Percentiles rank a stretch among this genome's conserved stretches.
These are phyloP conservation scores for Cicer arietinum DNA, from an alignment of 306 rosid genomes.

Conservation along the genomic window DNA sequence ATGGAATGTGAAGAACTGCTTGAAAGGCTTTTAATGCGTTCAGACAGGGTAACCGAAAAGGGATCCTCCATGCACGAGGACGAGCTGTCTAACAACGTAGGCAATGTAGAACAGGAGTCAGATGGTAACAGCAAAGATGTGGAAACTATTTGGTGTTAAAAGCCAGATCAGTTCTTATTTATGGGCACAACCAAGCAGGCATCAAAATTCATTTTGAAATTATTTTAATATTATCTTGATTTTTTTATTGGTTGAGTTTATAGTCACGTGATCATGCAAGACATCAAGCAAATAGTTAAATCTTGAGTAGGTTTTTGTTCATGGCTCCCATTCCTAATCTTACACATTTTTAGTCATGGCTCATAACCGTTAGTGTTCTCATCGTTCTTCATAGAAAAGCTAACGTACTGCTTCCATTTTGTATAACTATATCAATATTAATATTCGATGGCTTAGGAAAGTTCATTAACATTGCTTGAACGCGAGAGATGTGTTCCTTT, in stretches of 20 bases:
- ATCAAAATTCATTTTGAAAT: neutral
- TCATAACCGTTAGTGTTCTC: neutral
- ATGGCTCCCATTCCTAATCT: neutral
- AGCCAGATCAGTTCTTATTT: neutral
- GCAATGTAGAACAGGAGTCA: conserved; percentile 41
- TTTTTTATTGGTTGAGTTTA: conserved; percentile 14
- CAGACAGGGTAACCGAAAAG: conserved; percentile 44
- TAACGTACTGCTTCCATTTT: neutral
- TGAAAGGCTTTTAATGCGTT: conserved; percentile 63
- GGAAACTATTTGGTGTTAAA: conserved; percentile 35
- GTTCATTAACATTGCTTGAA: conserved; percentile 2
- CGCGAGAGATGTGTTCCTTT: neutral
- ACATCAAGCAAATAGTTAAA: conserved; percentile 7
- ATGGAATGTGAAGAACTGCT: conserved; percentile 86
- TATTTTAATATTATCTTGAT: neutral
- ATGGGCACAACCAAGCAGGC: neutral
- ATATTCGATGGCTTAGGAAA: neutral
- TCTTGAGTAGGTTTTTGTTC: neutral
- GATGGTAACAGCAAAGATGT: conserved; percentile 29
- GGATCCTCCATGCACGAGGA: conserved; percentile 43
- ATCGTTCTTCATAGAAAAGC: neutral
- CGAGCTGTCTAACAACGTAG: conserved; percentile 32
- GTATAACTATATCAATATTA: neutral
- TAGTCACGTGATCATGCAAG: conserved; percentile 5
- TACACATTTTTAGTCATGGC: neutral